phyloP scores from a whole-genome alignment of 2,329 filamentous ascomycete species.

The Aurifilum marmelostoma region DNA sequence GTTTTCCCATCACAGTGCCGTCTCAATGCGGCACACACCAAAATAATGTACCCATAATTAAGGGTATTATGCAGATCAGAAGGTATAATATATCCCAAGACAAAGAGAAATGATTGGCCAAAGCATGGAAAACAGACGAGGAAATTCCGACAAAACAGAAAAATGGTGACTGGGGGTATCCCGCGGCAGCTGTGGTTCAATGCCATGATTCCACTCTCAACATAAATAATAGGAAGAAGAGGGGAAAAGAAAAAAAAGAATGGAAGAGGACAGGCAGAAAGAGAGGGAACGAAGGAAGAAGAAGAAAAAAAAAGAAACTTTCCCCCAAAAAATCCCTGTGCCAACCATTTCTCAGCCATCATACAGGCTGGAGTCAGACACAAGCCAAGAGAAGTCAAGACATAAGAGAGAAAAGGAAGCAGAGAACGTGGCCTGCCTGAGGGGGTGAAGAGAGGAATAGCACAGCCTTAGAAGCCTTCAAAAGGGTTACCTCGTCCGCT shows the following conservation, averaged over 20 bases:
- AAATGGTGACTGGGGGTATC: slow-evolving; percentile 12
- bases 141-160: slow-evolving; percentile 4
- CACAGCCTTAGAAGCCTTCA: slow-evolving; percentile 54
- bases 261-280: too few relatives aligned
- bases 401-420: background rate
- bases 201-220: background rate
- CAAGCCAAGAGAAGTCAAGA: background rate
- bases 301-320: background rate
- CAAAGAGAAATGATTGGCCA: background rate
- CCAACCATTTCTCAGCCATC: background rate
- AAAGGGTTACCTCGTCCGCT: slow-evolving; percentile 65
- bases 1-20: background rate
- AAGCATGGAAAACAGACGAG: background rate
- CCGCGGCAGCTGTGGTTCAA: slow-evolving; percentile 2
- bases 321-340: background rate
- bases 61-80: background rate
- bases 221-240: background rate
- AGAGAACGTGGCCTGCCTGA: too few relatives aligned
- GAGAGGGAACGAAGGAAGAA: too few relatives aligned
- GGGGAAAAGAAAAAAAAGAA: background rate
- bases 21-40: background rate
- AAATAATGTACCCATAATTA: background rate
- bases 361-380: background rate
- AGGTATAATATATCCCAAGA: background rate
- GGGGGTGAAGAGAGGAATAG: background rate